Base-by-base conservation (phyloP, 1,139 yeast species). In the Kodamaea suecica region DNA sequence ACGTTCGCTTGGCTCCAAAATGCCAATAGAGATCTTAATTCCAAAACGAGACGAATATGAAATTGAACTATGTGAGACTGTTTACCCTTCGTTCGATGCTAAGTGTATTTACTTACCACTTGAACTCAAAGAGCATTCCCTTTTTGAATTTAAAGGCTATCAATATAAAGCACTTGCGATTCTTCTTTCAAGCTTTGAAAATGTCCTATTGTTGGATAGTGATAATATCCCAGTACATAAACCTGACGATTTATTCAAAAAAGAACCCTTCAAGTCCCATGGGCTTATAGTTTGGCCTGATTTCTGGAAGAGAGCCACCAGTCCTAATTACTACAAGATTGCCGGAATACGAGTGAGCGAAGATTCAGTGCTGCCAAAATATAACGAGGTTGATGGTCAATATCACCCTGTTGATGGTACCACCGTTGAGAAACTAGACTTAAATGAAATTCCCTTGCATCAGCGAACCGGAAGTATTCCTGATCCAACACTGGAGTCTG, bases 401-500 rank as follows among this genome's bases (percentile, higher is more conserved):
- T 59, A 59, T 37, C 39, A 35, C 6, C 26, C 31, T 2, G 36
- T 39, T 3, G 30, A 29, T 1, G 6, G 5, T 19, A 27, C 14
- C 33, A 14, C 11, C 20, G 20, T 27, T 13, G 12, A 36, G 21
- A 33, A 30, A 23, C 17, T 23, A 27, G 5, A 35, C 9, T 34
- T 44, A 20, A 34, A 46, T 14, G 42, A 64, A 13, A 63, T 74
- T 2, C 85, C 90, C 14, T 67, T 78, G 45, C 90, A 83, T 50
- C 86, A 82, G 49, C 64, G 80, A 33, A 62, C 68, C 40, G 86
- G 86, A 3, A 72, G 90, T 5, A 74, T 86, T 29, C 95, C 95
- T 2, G 94, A 84, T 49, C 85, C 84, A 15, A 74, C 87, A 3
- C 77, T 84, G 3, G 95, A 87, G 55, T 80, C 90, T 8, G 95